Conservation (phyloP, 805 yeast genomes). For the Candida xiaguanensis region DNA sequence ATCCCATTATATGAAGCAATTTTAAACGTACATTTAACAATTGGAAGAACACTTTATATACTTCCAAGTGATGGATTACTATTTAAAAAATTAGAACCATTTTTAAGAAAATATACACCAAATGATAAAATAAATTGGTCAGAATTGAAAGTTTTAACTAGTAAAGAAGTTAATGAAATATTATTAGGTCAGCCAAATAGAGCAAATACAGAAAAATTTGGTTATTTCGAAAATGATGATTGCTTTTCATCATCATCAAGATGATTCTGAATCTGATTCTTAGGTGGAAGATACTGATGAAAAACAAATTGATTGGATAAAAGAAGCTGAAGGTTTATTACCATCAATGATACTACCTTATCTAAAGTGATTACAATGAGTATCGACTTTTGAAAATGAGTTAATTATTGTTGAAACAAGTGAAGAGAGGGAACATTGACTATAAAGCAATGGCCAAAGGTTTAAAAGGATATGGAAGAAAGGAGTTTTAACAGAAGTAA, state of each 20-base stretch:
- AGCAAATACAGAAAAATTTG: conserved; percentile 16
- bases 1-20: conserved; percentile 61
- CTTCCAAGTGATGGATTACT: conserved; percentile 73
- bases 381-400: no score
- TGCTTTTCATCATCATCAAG: neutral
- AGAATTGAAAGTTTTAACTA: conserved; percentile 24
- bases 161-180: conserved; percentile 31
- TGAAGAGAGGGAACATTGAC: no score
- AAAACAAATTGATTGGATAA: conserved; percentile 29
- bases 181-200: conserved; percentile 19
- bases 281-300: conserved; percentile 5
- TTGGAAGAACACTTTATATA: conserved; percentile 78
- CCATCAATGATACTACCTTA: conserved; percentile 85
- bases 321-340: conserved; percentile 56
- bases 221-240: conserved; percentile 22
- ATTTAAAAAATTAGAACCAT: conserved; percentile 58
- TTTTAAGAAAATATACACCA: conserved; percentile 63
- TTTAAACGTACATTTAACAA: conserved; percentile 55
- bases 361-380: no score
- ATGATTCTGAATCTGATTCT: neutral
- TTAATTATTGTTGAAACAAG: no score
- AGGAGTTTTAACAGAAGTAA: no score
- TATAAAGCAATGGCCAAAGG: no score
- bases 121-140: conserved; percentile 23
- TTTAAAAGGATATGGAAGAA: no score